Evolutionary conservation across 805 yeast species (phyloP).

Genomic region (Saccharomycopsis oosterbeekiorum): DNA sequence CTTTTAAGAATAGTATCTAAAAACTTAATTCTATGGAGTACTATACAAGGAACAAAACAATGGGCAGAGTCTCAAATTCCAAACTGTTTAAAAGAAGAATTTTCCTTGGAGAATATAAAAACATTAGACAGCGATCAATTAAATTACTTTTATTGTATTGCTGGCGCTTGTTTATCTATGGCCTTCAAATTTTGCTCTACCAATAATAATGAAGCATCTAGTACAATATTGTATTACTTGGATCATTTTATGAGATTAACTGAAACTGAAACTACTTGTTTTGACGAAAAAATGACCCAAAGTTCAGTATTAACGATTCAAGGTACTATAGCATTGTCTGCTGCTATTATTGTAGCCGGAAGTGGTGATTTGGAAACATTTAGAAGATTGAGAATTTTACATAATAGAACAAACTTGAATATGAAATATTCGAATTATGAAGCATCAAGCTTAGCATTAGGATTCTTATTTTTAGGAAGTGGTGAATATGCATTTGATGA

Average conservation of each 20-base stretch:
- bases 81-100: constrained; percentile 27
- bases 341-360: constrained; percentile 78
- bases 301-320: constrained; percentile 46
- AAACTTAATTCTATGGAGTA: constrained; percentile 65
- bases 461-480: constrained; percentile 82
- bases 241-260: constrained; percentile 41
- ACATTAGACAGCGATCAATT: constrained; percentile 41
- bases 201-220: constrained; percentile 42
- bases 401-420: constrained; percentile 39
- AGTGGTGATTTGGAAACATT: constrained; percentile 78
- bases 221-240: constrained; percentile 42
- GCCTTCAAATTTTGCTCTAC: constrained; percentile 74
- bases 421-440: constrained; percentile 59
- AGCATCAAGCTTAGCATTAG: constrained; percentile 74
- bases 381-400: constrained; percentile 60
- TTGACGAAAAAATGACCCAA: constrained; percentile 50
- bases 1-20: constrained; percentile 54
- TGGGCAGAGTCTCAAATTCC: constrained; percentile 62
- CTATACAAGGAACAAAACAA: constrained; percentile 34
- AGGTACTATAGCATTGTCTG: constrained; percentile 50
- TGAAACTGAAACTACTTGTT: constrained; percentile 33
- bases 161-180: constrained; percentile 67
- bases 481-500: constrained; percentile 75
- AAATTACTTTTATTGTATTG: constrained; percentile 52
- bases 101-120: constrained; percentile 23